These are phyloP conservation scores for Russula sp. DNA, from an alignment of 768 basidiomycete genomes.

Conservation along the genomic window DNA sequence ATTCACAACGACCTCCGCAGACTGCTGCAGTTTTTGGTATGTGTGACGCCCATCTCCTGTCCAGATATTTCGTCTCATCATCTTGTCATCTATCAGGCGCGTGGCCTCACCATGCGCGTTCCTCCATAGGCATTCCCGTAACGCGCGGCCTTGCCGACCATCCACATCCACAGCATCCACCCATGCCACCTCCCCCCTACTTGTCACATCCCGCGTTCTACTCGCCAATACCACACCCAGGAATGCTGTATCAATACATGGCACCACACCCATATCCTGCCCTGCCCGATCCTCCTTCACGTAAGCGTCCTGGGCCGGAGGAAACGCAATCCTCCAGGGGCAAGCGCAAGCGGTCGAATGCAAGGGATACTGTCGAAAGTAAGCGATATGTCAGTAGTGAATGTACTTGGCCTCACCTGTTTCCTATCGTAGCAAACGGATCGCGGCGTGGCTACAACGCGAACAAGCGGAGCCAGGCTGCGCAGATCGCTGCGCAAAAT, in stretches of 20 bases:
- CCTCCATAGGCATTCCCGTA: not conserved
- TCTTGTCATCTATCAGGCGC: constrained; percentile 11
- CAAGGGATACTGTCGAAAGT: constrained; percentile 14
- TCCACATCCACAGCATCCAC: constrained; percentile 9
- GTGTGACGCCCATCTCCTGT: not conserved
- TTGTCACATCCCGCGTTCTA: constrained; percentile 16
- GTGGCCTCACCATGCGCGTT: constrained; percentile 11
- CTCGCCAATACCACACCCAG: constrained; percentile 10
- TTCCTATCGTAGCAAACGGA: constrained; percentile 22
- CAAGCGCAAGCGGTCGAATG: constrained; percentile 15
- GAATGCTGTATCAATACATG: constrained; percentile 15
- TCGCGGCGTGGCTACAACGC: constrained; percentile 63
- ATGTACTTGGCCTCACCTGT: not conserved
- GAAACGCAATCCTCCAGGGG: constrained; percentile 5
- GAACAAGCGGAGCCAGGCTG: constrained; percentile 67
- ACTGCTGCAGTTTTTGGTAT: not conserved
- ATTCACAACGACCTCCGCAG: constrained; percentile 5
- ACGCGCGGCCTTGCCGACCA: constrained; percentile 4
- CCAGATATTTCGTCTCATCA: not conserved
- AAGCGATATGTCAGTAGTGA: not conserved
- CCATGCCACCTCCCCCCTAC: not conserved
- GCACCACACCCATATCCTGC: constrained; percentile 6
- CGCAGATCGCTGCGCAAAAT: constrained; percentile 55
- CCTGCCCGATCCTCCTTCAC: constrained; percentile 2
- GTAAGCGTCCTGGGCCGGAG: constrained; percentile 10